Percentiles rank a stretch among this genome's conserved stretches.
These are phyloP conservation scores for Tuber brumale DNA, from an alignment of 495 filamentous ascomycete genomes.

Conservation along the genomic window DNA sequence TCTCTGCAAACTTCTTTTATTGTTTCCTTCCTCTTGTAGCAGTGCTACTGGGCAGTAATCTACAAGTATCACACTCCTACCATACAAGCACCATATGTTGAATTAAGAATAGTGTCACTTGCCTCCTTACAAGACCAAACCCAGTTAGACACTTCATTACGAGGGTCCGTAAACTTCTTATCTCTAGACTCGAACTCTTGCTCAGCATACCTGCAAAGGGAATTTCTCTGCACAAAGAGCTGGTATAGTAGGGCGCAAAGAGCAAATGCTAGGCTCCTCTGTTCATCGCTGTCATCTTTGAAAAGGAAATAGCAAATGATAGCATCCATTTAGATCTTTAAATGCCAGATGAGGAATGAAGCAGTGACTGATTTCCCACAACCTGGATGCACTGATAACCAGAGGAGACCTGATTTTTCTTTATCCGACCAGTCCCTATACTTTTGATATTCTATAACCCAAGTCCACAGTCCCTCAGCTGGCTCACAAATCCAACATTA, in stretches of 20 bases:
- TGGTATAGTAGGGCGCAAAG: constrained; percentile 45
- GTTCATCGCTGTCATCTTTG: constrained; percentile 18
- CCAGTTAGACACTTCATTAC: no score
- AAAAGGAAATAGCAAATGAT: constrained; percentile 38
- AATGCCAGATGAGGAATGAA: constrained; percentile 41
- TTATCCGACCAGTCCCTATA: constrained; percentile 7
- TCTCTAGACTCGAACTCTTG: constrained; percentile 27
- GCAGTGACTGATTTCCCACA: constrained; percentile 42
- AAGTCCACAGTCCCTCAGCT: constrained; percentile 10
- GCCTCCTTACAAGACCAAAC: no score
- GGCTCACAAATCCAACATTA: constrained; percentile 38
- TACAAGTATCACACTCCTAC: no score
- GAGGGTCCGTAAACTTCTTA: constrained; percentile 24
- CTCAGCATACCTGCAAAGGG: constrained; percentile 38
- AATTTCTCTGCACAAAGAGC: constrained; percentile 36
- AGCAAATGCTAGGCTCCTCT: constrained; percentile 31
- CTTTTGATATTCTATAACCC: constrained; percentile 28
- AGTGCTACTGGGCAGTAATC: no score
- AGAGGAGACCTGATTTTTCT: no score
- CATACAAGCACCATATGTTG: no score
- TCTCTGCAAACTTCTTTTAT: no score
- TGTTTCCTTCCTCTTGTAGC: no score
- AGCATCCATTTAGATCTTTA: constrained; percentile 27
- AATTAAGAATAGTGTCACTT: no score
- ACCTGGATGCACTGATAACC: constrained; percentile 19